These are phyloP conservation scores for Solanum hybrid DNA, from an alignment of 305 asterid species.

Conservation along the genomic window DNA sequence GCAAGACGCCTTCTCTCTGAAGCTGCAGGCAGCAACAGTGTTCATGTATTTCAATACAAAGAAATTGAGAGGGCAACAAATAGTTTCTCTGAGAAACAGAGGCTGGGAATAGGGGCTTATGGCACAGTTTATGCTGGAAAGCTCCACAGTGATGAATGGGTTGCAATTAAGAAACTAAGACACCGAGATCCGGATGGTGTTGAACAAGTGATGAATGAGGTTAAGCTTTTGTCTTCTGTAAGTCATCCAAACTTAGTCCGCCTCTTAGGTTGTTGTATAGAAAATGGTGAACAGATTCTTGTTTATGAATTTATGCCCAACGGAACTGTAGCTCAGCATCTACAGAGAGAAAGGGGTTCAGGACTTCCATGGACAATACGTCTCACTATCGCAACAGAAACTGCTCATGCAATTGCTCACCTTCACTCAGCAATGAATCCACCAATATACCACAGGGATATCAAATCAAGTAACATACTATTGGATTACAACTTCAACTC, in stretches of 20 bases:
- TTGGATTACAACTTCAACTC: conserved; percentile 69
- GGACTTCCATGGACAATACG: conserved; percentile 89
- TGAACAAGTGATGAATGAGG: conserved; percentile 90
- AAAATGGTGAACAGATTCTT: conserved; percentile 81
- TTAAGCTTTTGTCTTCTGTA: conserved; percentile 86
- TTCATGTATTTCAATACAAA: conserved; percentile 60
- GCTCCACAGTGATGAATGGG: conserved; percentile 61
- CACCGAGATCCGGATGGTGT: conserved; percentile 58
- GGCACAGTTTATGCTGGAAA: conserved; percentile 94
- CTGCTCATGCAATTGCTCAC: conserved; percentile 83
- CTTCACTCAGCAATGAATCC: conserved; percentile 81
- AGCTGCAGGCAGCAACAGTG: conserved; percentile 66
- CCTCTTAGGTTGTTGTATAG: conserved; percentile 88
- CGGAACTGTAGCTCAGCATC: conserved; percentile 89
- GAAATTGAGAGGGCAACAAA: conserved; percentile 82
- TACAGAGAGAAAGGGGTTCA: conserved; percentile 62
- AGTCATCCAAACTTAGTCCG: conserved; percentile 91
- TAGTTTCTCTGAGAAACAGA: conserved; percentile 61
- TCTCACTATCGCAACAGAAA: conserved; percentile 83
- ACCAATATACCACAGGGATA: conserved; percentile 89
- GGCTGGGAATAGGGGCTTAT: conserved; percentile 91
- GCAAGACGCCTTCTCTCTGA: conserved; percentile 61
- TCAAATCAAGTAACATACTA: conserved; percentile 85
- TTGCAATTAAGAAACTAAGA: conserved; percentile 78
- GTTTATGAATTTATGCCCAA: conserved; percentile 90